Evolutionary conservation across 768 basidiomycete species (phyloP), one percentile per base, ranked within the genome.

Genomic region (Daedaleopsis nitida): DNA sequence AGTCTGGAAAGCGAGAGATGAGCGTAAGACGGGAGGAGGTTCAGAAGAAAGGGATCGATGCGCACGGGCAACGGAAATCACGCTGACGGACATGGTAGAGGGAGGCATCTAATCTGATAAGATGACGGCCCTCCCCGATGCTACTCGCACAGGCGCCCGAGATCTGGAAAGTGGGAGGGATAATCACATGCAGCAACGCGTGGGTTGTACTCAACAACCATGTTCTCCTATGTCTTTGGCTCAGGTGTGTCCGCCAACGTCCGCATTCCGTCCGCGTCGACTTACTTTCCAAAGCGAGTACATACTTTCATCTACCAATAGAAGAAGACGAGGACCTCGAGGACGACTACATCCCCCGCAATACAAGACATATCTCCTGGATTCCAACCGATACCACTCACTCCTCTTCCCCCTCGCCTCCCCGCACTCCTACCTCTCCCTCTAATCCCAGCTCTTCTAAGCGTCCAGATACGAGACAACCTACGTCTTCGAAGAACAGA

Each of bases 241-340:
- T 69, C 70, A 51, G 65, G 70, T 60, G 62, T 37, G 50, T 43
- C 60, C 37, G 34, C 13, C 37, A 21, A 44, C 38, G 8, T n/a
- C 10, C 10, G 13, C 24, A 27, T 44, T 19, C 27, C 39, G 60
- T 32, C 21, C 59, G 34, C 51, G 21, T 14, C 19, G 27, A 27
- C 34, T 52, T 32, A 32, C 47, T 44, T n/a, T 39, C 44, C 16
- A 6, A 59, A 88, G 88, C 84, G 52, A 84, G 79, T 69, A 78
- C 81, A 7, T 88, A 85, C 72, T 87, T 89, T 67, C 79, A 84
- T 67, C 77, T 86, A 10, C 87, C 87, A 21, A 75, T 86, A 63
- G 85, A 86, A 69, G 83, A 86, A 59, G 75, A 68, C 52, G 82
- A 83, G 64, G 80, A 84, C 59, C 72, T 82, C 58, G 78, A 84